Evolutionary conservation across 768 basidiomycete species (phyloP).

Genomic region (Russula sp.): DNA sequence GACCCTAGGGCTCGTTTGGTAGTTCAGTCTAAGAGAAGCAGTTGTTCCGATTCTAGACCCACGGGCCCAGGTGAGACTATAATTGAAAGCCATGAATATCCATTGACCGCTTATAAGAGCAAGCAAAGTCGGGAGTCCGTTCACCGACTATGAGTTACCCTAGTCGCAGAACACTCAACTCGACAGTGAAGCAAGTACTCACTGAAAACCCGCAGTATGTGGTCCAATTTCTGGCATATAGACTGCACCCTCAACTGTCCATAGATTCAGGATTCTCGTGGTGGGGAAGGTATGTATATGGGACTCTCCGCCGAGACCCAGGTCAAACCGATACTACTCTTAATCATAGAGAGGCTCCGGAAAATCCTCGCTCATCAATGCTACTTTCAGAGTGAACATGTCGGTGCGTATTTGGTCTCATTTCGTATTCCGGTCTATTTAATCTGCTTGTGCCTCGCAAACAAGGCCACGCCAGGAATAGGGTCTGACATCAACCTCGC

Average conservation of each 20-base stretch:
- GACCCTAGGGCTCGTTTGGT: background rate
- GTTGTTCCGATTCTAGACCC: background rate
- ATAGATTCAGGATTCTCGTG: slow-evolving; percentile 4
- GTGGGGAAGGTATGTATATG: background rate
- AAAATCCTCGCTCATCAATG: background rate
- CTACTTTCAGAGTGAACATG: background rate
- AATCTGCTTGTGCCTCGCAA: background rate
- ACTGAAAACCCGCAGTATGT: background rate
- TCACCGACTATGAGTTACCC: background rate
- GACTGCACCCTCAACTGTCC: background rate
- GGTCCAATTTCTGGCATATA: background rate
- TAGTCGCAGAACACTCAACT: background rate
- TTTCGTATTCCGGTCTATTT: background rate
- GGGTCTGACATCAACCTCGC: background rate
- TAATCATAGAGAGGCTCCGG: slow-evolving; percentile 1
- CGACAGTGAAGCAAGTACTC: background rate
- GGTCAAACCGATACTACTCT: background rate
- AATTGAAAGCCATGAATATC: background rate
- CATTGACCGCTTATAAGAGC: background rate
- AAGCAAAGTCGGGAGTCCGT: background rate
- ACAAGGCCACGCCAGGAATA: background rate
- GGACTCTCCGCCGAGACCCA: background rate
- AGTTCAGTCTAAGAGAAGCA: background rate
- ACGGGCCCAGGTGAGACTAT: background rate
- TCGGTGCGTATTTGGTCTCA: background rate